Base-by-base conservation (phyloP, 257 asterid species). In the Oldenlandia corymbosa region DNA sequence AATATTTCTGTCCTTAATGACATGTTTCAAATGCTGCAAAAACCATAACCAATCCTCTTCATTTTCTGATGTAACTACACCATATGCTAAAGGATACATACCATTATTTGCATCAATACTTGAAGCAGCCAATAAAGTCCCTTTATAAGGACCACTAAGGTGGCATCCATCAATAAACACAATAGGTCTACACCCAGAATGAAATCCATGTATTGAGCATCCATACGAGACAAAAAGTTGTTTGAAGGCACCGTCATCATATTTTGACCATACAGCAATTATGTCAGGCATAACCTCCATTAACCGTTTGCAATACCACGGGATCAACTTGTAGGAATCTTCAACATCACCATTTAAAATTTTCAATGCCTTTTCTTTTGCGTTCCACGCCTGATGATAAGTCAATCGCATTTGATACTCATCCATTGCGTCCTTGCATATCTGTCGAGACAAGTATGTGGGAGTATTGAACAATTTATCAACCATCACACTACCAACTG, bases 241-340 rank as follows among this genome's bases (percentile, higher is more conserved):
- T 18, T 54, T 54, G 41, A 54, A 54, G 9, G 4, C 16, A 16
- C 60, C 60, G 28, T 24, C 20, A 6, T 27, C 17, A 27, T 54
- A 24, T 13, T 7, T 12, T 16, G 23, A 31, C 23, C 60, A 55
- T 4, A 37, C 31, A 24, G 60, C 42, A 23, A 55, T 24, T 27
- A 37, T 10, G 11, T 28, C 21, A 7, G 11, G 20, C 21, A 55
- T 10, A 13, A 24, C 41, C n/a, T 55, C 60, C 9, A 27, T 28
- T 13, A 27, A 27, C 3, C 41, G 41, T 5, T 55, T 55, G 56
- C 71, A 57, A n/a, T 56, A 58, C 65, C 65, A 57, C 12, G 65
- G 59, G 16, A 67, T 67, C 16, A 67, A 1, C 58, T 67, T 67
- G 23, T 67, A 67, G 11, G 71, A 67, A 17, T 57, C 65, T 53